These are phyloP conservation scores for Truncatella angustata DNA, from an alignment of 2,329 filamentous ascomycete genomes.

Conservation along the genomic window DNA sequence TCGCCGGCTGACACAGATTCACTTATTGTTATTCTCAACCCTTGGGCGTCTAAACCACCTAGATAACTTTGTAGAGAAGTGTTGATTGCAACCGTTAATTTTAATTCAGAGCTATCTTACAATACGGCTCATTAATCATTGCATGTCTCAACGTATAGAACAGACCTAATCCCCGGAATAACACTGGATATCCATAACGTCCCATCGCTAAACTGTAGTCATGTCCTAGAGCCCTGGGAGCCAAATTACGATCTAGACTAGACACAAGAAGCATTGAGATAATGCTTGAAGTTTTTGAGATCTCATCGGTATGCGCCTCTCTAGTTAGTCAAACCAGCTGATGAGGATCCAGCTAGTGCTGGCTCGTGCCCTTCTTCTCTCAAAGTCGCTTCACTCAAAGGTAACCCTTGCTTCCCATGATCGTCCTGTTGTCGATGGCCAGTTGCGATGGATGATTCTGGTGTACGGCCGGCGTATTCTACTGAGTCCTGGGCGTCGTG, in stretches of 20 bases:
- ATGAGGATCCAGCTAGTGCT: neutral
- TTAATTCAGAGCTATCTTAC: conserved; percentile 2
- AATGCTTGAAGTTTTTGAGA: too few relatives aligned
- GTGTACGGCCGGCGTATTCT: neutral
- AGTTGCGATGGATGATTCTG: neutral
- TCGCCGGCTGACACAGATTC: neutral
- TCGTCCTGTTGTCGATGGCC: too few relatives aligned
- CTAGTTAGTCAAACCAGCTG: conserved; percentile 1
- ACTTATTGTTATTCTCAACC: too few relatives aligned
- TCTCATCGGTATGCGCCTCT: neutral
- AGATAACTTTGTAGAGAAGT: neutral
- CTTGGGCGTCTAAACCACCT: too few relatives aligned
- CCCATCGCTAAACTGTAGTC: too few relatives aligned
- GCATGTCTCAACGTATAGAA: neutral
- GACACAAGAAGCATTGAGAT: too few relatives aligned
- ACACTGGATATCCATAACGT: neutral
- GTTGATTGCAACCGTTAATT: neutral
- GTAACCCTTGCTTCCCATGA: neutral
- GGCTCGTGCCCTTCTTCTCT: neutral
- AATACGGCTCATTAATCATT: conserved; percentile 1
- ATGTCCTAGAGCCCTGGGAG: too few relatives aligned
- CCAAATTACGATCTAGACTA: too few relatives aligned
- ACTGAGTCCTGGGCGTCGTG: neutral
- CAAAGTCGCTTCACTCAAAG: neutral
- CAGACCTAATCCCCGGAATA: neutral